Conservation (phyloP, 768 basidiomycete genomes). For the Boletales sp. region DNA sequence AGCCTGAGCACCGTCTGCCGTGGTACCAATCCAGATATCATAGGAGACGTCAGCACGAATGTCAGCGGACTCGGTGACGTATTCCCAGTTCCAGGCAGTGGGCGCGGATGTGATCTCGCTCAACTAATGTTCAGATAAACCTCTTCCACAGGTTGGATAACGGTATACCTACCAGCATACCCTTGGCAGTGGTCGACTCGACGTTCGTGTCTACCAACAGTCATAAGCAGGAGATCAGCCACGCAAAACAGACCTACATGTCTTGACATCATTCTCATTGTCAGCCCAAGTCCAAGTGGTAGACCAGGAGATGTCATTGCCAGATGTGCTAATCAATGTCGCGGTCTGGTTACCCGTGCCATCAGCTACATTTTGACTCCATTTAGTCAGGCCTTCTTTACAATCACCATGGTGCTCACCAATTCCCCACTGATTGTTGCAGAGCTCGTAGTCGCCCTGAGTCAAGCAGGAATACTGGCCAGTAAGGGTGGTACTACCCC, state of each 20-base stretch:
- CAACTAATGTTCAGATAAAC: constrained; percentile 29
- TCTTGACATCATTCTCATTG: constrained; percentile 50
- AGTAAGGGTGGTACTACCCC: constrained; percentile 24
- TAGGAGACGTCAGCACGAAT: constrained; percentile 57
- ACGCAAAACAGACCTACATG: constrained; percentile 35
- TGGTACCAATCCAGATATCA: constrained; percentile 51
- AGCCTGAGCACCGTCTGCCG: constrained; percentile 43
- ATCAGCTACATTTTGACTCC: constrained; percentile 23
- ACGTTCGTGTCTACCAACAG: constrained; percentile 46
- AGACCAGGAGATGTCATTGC: constrained; percentile 46
- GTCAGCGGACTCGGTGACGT: constrained; percentile 39
- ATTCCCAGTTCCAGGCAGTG: constrained; percentile 51
- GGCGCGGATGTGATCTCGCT: constrained; percentile 41
- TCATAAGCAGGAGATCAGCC: background rate
- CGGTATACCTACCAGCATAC: constrained; percentile 37
- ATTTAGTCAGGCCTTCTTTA: background rate
- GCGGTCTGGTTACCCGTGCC: constrained; percentile 50
- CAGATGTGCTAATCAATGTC: constrained; percentile 39
- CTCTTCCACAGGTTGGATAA: background rate
- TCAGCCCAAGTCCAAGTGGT: constrained; percentile 54
- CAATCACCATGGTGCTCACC: constrained; percentile 24
- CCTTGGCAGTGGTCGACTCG: constrained; percentile 42
- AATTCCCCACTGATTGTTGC: constrained; percentile 56
- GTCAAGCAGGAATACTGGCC: constrained; percentile 44
- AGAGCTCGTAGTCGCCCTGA: constrained; percentile 47